These are phyloP conservation scores for Sphagnum magellanicum DNA, from an alignment of 228 moss, liverwort and hornwort species.

Conservation along the genomic window DNA sequence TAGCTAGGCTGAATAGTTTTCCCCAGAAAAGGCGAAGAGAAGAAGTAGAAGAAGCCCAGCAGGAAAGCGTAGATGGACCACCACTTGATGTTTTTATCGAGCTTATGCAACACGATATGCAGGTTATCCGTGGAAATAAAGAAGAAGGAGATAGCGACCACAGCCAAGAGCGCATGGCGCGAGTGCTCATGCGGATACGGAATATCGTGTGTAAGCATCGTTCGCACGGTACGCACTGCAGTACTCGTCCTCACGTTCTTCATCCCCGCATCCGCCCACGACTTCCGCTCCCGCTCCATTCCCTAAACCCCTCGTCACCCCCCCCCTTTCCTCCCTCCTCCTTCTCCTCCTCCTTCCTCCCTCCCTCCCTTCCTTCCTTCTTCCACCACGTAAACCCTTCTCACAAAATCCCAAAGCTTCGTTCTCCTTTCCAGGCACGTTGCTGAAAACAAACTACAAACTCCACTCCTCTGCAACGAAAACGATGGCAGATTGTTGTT, in stretches of 20 bases:
- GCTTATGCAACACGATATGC: conserved; percentile 60
- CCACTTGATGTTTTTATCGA: conserved; percentile 64
- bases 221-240: conserved; percentile 27
- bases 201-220: conserved; percentile 31
- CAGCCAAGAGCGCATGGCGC: conserved; percentile 62
- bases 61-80: conserved; percentile 61
- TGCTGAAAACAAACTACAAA: too few relatives aligned
- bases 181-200: conserved; percentile 69
- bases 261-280: conserved; percentile 1
- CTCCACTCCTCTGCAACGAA: too few relatives aligned
- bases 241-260: conserved; percentile 39
- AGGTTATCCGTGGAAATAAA: conserved; percentile 60
- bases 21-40: conserved; percentile 59
- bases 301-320: too few relatives aligned
- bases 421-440: too few relatives aligned
- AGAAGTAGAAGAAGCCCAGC: conserved; percentile 59
- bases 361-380: too few relatives aligned
- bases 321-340: too few relatives aligned
- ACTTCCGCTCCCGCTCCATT: too few relatives aligned
- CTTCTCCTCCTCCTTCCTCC: too few relatives aligned
- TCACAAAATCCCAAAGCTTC: too few relatives aligned
- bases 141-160: conserved; percentile 44
- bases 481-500: too few relatives aligned
- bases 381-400: too few relatives aligned
- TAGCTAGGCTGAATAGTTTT: conserved; percentile 66